Conservation (phyloP, 164 flowering plant genomes). For the Dillenia turbinata region DNA sequence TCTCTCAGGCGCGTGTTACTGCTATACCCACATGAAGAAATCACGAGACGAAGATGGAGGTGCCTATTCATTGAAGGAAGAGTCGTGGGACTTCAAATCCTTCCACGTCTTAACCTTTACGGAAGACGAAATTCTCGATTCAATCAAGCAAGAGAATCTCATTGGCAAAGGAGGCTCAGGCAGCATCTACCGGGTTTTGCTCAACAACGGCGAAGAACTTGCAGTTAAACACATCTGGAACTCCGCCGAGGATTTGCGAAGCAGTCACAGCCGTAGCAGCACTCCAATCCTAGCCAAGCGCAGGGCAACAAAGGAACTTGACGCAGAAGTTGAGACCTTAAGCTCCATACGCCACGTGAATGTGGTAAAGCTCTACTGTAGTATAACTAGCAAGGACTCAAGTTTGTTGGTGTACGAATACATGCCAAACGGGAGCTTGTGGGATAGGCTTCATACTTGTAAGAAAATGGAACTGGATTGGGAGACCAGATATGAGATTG, state of each 20-base stretch:
- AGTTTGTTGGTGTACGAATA: slow-evolving; percentile 69
- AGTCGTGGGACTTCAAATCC: slow-evolving; percentile 76
- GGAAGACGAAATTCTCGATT: slow-evolving; percentile 65
- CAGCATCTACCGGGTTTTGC: slow-evolving; percentile 51
- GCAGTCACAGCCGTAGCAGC: slow-evolving; percentile 17
- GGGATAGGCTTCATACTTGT: slow-evolving; percentile 51
- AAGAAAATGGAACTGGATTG: slow-evolving; percentile 43
- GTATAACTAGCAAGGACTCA: slow-evolving; percentile 68
- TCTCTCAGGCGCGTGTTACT: slow-evolving; percentile 14
- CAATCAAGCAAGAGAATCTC: slow-evolving; percentile 61
- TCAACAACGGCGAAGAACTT: slow-evolving; percentile 46
- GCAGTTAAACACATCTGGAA: slow-evolving; percentile 68
- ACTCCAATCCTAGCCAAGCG: slow-evolving; percentile 37
- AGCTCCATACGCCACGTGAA: slow-evolving; percentile 65
- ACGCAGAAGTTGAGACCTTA: slow-evolving; percentile 53
- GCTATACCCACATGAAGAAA: slow-evolving; percentile 31
- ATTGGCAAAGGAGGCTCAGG: slow-evolving; percentile 92
- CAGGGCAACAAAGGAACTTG: slow-evolving; percentile 34
- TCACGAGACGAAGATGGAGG: slow-evolving; percentile 16
- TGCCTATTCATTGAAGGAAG: slow-evolving; percentile 35
- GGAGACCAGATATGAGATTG: slow-evolving; percentile 53
- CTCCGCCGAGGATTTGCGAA: slow-evolving; percentile 11
- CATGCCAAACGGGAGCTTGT: slow-evolving; percentile 59
- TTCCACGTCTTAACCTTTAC: slow-evolving; percentile 61
- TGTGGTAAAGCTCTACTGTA: slow-evolving; percentile 65